phyloP scores from a whole-genome alignment of 1,284 basidiomycete species.

The Apiotrichum gracile region DNA sequence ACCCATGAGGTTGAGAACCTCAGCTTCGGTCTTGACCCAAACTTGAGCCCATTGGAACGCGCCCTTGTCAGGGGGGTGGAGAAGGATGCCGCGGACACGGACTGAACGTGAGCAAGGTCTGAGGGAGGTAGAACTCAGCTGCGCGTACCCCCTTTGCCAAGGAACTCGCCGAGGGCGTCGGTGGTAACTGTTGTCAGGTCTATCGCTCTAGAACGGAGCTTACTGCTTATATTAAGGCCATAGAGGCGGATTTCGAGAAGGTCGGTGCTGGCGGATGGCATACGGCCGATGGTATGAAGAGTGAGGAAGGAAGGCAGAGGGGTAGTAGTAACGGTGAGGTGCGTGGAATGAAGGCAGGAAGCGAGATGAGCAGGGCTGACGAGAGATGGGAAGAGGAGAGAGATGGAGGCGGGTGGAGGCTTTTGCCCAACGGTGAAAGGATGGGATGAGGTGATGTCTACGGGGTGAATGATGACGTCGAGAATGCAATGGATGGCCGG shows the following conservation, averaged over 20 bases:
- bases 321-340: background rate
- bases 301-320: background rate
- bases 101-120: constrained; percentile 6
- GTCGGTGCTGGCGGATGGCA: constrained; percentile 2
- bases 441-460: no score
- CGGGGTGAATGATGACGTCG: no score
- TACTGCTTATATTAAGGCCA: constrained; percentile 22
- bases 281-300: background rate
- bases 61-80: constrained; percentile 17
- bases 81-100: constrained; percentile 24
- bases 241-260: constrained; percentile 25
- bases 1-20: constrained; percentile 26
- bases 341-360: background rate
- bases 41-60: constrained; percentile 36
- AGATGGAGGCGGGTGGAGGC: no score
- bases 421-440: no score
- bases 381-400: no score
- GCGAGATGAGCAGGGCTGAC: background rate
- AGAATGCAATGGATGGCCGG: no score
- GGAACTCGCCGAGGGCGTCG: constrained; percentile 29
- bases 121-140: background rate
- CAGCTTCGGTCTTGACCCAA: constrained; percentile 28
- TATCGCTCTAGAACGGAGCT: background rate
- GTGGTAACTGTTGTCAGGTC: constrained; percentile 26
- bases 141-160: constrained; percentile 26